These are phyloP conservation scores for Aspergillus texensis DNA, from an alignment of 2,329 filamentous ascomycete species.

Conservation along the genomic window DNA sequence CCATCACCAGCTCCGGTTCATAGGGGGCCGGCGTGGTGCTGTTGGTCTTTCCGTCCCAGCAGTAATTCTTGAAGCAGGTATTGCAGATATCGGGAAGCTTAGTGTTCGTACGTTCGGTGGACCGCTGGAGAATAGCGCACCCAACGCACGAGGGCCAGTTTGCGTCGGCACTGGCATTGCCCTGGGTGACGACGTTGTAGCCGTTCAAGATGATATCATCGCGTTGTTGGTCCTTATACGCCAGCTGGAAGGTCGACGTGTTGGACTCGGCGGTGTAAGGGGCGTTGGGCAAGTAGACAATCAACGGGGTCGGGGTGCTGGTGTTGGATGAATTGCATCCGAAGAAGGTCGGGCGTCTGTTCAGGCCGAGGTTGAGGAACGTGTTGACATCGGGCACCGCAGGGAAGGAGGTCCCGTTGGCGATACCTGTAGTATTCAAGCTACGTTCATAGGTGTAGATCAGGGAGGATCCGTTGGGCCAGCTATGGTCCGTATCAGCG, in stretches of 20 bases:
- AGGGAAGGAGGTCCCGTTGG: slow-evolving; percentile 73
- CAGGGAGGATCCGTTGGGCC: slow-evolving; percentile 77
- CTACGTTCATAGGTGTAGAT: slow-evolving; percentile 74
- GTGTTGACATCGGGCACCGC: slow-evolving; percentile 73
- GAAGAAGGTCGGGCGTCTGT: slow-evolving; percentile 76
- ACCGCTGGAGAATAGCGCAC: slow-evolving; percentile 81
- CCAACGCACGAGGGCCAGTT: slow-evolving; percentile 83
- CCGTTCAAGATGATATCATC: slow-evolving; percentile 85
- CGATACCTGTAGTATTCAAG: slow-evolving; percentile 54
- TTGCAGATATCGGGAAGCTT: slow-evolving; percentile 71
- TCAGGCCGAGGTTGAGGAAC: slow-evolving; percentile 75
- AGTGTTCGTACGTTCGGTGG: slow-evolving; percentile 70
- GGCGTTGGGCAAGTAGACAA: slow-evolving; percentile 86
- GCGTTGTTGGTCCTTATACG: slow-evolving; percentile 67
- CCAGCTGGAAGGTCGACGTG: slow-evolving; percentile 72
- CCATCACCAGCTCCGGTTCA: slow-evolving; percentile 13
- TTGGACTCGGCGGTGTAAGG: slow-evolving; percentile 79
- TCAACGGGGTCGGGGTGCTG: slow-evolving; percentile 44
- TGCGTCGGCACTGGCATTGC: slow-evolving; percentile 72
- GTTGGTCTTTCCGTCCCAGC: slow-evolving; percentile 81
- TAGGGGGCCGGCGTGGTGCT: slow-evolving; percentile 21
- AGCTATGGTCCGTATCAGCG: slow-evolving; percentile 68
- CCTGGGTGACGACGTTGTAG: slow-evolving; percentile 79
- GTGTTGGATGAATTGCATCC: slow-evolving; percentile 66
- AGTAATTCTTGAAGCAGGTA: slow-evolving; percentile 78